Evolutionary conservation across 192 early-diverging fungal genomes (phyloP), one percentile per base, ranked within the genome.

Genomic region (Haplosporangium gracile): DNA sequence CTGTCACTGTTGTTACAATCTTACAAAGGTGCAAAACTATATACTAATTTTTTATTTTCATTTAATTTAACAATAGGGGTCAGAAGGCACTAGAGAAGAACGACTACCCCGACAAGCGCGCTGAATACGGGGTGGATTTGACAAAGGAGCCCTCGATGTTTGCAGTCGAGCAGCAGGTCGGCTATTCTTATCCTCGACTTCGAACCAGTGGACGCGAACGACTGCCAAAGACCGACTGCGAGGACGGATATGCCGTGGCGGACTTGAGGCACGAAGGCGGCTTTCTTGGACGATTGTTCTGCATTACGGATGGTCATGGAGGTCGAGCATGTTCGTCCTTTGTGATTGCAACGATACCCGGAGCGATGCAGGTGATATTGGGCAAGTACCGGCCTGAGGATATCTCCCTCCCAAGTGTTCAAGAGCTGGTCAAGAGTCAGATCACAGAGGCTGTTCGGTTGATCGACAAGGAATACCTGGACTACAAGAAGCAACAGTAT

Each of bases 271-370:
- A 76, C 32, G 57, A 42, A 1, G 85, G 79, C n/a, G 88, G 85
- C n/a, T 83, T 70, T 36, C 68, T 89, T 26, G 89, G 89, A 10
- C 83, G 92, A 22, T 43, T 92, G 9, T 93, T 90, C 78, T 90
- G 89, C 18, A 85, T 93, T 42, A 90, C 92, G 9, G 92, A 93
- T 88, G 92, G 92, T 6, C 92, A 93, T 77, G 92, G 92, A 53
- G 92, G 92, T 20, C 83, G 88, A 15, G 92, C 89, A 2, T 93
- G 92, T 42, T 90, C 92, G 11, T 88, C 89, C 22, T 93, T 88
- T 75, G 90, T 93, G 83, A 90, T 90, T 4, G 74, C 80, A 32
- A 82, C 88, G 10, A 81, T 92, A 74, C 92, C 92, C 0, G 53
- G 68, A 3, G 88, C 83, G 16, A 79, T 93, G n/a, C 86, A 93